Evolutionary conservation across 78 protist species (phyloP).

Genomic region (Mastigamoeba balamuthi): DNA sequence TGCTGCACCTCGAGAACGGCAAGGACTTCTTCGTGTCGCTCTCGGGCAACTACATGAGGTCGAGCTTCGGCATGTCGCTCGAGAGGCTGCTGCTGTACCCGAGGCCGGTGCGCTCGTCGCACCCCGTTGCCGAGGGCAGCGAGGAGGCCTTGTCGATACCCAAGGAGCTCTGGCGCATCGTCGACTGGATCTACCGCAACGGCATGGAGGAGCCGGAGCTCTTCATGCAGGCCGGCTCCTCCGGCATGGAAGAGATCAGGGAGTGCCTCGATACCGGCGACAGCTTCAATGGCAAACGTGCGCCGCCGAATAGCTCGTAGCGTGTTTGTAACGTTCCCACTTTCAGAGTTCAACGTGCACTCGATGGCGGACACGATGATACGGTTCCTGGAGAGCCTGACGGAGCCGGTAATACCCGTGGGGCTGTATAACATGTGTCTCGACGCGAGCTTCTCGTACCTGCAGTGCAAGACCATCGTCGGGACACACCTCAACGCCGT

Average conservation of each 20-base stretch:
- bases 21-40: constrained; percentile 54
- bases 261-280: constrained; percentile 47
- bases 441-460: constrained; percentile 16
- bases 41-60: constrained; percentile 23
- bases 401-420: constrained; percentile 57
- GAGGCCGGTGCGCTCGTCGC: constrained; percentile 11
- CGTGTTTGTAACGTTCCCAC: background rate
- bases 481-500: constrained; percentile 29
- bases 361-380: constrained; percentile 55
- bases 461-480: constrained; percentile 20
- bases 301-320: background rate
- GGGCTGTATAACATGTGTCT: constrained; percentile 19
- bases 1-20: constrained; percentile 67
- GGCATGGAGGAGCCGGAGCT: constrained; percentile 33
- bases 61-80: constrained; percentile 50
- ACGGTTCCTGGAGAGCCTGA: constrained; percentile 40
- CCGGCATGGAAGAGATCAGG: constrained; percentile 17
- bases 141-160: constrained; percentile 40
- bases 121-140: constrained; percentile 11
- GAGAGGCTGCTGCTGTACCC: constrained; percentile 36
- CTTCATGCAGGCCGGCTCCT: constrained; percentile 31
- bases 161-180: constrained; percentile 67
- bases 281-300: background rate
- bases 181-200: constrained; percentile 43
- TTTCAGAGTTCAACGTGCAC: constrained; percentile 16